phyloP scores from a whole-genome alignment of 176 grass and related monocot genomes.

The Neostapfia colusana region DNA sequence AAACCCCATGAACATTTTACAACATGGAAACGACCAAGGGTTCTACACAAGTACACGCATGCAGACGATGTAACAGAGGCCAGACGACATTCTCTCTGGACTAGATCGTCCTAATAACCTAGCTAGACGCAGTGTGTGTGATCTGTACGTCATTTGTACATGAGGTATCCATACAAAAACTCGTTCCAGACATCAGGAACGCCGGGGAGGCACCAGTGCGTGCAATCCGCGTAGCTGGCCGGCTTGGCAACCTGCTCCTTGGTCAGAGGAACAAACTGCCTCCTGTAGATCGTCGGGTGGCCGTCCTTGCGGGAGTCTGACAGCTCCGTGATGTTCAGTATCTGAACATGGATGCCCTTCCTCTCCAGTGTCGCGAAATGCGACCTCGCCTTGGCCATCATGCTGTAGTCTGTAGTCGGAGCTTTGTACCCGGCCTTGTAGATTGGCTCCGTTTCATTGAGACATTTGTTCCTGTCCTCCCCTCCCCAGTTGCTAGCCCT shows the following conservation, averaged over 20 bases:
- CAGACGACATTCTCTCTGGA: no score
- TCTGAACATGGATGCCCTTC: conserved; percentile 53
- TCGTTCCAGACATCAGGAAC: conserved; percentile 77
- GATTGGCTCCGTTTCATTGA: conserved; percentile 52
- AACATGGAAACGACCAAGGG: no score
- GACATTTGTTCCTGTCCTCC: conserved; percentile 46
- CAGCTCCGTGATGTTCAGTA: conserved; percentile 64
- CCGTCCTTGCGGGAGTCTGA: conserved; percentile 73
- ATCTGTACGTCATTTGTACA: conserved; percentile 40
- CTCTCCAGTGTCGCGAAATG: conserved; percentile 35
- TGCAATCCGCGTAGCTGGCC: conserved; percentile 60
- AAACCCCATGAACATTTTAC: no score
- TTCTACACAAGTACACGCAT: no score
- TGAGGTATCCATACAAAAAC: conserved; percentile 54
- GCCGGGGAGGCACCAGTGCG: conserved; percentile 73
- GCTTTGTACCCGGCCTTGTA: conserved; percentile 38
- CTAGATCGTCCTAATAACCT: no score
- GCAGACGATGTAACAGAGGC: no score
- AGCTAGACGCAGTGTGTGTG: no score
- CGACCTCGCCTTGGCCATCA: conserved; percentile 48
- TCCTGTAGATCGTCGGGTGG: conserved; percentile 59
- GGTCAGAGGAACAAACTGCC: conserved; percentile 39
- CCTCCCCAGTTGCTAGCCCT: conserved; percentile 67
- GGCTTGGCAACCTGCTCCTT: conserved; percentile 49
- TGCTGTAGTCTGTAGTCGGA: conserved; percentile 49